Evolutionary conservation across 805 yeast genomes (phyloP).

Genomic region (Candida piceae): DNA sequence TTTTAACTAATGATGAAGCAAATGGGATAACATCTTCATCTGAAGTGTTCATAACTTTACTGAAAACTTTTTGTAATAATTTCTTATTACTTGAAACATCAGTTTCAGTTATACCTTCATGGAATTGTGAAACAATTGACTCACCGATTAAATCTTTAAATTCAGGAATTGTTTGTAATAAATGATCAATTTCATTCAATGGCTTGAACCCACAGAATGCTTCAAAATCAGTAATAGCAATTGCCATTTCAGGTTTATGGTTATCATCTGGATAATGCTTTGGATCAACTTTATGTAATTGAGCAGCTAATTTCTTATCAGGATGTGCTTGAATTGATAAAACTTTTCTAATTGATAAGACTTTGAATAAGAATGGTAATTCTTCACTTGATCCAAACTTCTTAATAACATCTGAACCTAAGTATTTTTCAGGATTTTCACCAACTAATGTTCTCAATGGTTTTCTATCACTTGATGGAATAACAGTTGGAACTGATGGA

Average conservation of each 20-base stretch:
- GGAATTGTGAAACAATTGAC: conserved; percentile 50
- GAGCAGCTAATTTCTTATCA: conserved; percentile 76
- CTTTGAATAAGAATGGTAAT: conserved; percentile 91
- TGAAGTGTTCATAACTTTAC: conserved; percentile 78
- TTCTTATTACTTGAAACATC: conserved; percentile 57
- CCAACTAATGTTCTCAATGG: conserved; percentile 64
- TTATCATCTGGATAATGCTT: conserved; percentile 95
- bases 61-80: conserved; percentile 70
- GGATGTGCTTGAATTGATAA: conserved; percentile 97
- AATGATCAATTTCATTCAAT: conserved; percentile 63
- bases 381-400: conserved; percentile 68
- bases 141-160: conserved; percentile 65
- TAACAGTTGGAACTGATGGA: conserved; percentile 81
- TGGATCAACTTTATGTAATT: conserved; percentile 78
- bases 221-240: conserved; percentile 92
- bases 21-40: conserved; percentile 49
- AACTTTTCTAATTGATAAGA: conserved; percentile 87
- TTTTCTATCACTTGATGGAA: too few species aligned
- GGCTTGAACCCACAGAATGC: conserved; percentile 99
- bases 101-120: conserved; percentile 35
- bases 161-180: conserved; percentile 73
- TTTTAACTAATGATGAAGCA: conserved; percentile 61
- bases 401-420: conserved; percentile 54
- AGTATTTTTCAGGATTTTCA: conserved; percentile 49
- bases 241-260: conserved; percentile 99